Evolutionary conservation across 2,329 filamentous ascomycete genomes (phyloP).

Genomic region (Cladosporium sp.): DNA sequence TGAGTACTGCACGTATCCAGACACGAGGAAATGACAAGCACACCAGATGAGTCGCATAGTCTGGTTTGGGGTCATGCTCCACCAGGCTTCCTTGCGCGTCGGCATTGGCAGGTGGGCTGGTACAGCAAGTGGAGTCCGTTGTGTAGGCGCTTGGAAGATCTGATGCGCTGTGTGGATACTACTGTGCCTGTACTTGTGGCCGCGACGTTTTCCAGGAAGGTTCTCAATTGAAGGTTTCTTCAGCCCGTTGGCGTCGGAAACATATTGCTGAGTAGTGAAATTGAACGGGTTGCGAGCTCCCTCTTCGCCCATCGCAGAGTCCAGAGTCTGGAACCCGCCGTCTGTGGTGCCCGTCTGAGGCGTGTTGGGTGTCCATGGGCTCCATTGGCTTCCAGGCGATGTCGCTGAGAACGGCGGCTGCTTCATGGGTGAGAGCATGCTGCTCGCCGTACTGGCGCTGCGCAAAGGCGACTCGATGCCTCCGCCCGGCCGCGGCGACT

Average conservation of each 20-base stretch:
- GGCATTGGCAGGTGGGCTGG: slow-evolving; percentile 91
- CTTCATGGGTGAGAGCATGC: slow-evolving; percentile 33
- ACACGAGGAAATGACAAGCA: slow-evolving; percentile 79
- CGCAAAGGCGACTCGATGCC: slow-evolving; percentile 6
- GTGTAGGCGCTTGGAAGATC: slow-evolving; percentile 83
- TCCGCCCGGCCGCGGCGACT: slow-evolving; percentile 20
- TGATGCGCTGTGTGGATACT: slow-evolving; percentile 80
- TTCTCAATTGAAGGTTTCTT: slow-evolving; percentile 16
- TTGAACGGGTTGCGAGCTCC: slow-evolving; percentile 75
- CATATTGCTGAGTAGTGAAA: slow-evolving; percentile 69
- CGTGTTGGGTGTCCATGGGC: slow-evolving; percentile 34
- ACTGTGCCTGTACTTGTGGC: slow-evolving; percentile 97
- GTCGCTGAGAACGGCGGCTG: slow-evolving; percentile 29
- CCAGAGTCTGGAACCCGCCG: slow-evolving; percentile 31
- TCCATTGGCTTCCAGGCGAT: slow-evolving; percentile 28
- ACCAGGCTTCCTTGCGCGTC: slow-evolving; percentile 82
- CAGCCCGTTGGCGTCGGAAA: slow-evolving; percentile 28
- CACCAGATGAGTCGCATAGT: slow-evolving; percentile 84
- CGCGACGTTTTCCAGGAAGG: slow-evolving; percentile 71
- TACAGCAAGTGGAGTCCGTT: slow-evolving; percentile 81
- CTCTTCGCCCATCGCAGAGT: slow-evolving; percentile 24
- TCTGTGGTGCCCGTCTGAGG: slow-evolving; percentile 36
- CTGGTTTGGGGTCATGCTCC: slow-evolving; percentile 87
- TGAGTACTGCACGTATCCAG: slow-evolving; percentile 80
- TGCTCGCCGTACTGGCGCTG: slow-evolving; percentile 24